Conservation (phyloP, 2,329 filamentous ascomycete genomes). For the Byssoonygena ceratinophila region DNA sequence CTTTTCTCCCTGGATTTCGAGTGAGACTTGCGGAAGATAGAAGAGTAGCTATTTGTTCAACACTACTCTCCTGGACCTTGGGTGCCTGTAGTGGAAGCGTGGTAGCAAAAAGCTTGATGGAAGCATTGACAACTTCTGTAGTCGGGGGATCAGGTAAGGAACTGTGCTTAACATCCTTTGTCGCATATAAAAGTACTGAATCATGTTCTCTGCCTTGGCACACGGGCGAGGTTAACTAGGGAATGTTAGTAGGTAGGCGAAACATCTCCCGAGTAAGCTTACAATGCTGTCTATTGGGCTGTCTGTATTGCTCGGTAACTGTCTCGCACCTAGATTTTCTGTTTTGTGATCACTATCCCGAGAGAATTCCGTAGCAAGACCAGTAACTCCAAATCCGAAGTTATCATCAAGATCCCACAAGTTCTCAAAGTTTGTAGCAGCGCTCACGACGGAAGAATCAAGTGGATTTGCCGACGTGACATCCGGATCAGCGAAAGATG, state of each 20-base stretch:
- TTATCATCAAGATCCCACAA: constrained; percentile 95
- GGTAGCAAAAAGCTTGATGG: constrained; percentile 85
- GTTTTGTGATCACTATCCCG: constrained; percentile 52
- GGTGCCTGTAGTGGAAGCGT: constrained; percentile 78
- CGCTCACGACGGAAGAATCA: constrained; percentile 82
- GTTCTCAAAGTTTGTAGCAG: constrained; percentile 79
- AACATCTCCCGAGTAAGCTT: constrained; percentile 18
- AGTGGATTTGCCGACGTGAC: constrained; percentile 59
- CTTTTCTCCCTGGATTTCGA: constrained; percentile 75
- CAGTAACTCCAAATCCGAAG: constrained; percentile 84
- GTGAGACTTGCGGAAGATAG: constrained; percentile 69
- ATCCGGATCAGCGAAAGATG: constrained; percentile 87
- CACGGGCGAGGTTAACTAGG: constrained; percentile 49
- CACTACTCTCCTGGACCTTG: constrained; percentile 88
- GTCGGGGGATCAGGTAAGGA: constrained; percentile 64
- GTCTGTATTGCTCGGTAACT: constrained; percentile 19
- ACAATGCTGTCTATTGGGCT: constrained; percentile 41
- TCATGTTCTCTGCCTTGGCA: constrained; percentile 83
- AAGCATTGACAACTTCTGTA: constrained; percentile 88
- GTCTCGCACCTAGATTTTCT: constrained; percentile 32
- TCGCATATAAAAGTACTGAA: constrained; percentile 63
- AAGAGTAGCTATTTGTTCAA: constrained; percentile 88
- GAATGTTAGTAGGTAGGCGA: background rate
- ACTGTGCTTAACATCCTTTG: constrained; percentile 38
- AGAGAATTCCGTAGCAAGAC: constrained; percentile 69